Percentiles rank a stretch among this genome's conserved stretches.
These are phyloP conservation scores for Cystobasidium onofrii DNA, from an alignment of 768 basidiomycete genomes.

Conservation along the genomic window DNA sequence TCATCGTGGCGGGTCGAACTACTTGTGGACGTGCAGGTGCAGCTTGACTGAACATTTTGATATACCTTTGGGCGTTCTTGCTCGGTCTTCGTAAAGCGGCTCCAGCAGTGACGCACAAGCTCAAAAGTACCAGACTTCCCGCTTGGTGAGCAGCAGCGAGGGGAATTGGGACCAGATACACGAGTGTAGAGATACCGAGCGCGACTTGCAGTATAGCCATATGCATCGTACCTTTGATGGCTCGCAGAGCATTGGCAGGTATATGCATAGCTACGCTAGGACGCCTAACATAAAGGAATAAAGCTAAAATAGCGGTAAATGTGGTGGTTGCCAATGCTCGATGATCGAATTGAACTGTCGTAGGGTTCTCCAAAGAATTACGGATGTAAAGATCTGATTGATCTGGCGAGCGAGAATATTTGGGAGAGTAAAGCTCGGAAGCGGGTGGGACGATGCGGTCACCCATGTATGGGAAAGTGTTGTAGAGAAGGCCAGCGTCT, in stretches of 20 bases:
- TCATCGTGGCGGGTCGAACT: not conserved
- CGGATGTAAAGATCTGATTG: slow-evolving; percentile 83
- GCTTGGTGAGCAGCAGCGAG: slow-evolving; percentile 92
- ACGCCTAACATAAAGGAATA: slow-evolving; percentile 55
- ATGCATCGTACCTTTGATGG: slow-evolving; percentile 56
- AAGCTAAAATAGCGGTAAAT: slow-evolving; percentile 45
- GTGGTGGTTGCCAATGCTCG: slow-evolving; percentile 66
- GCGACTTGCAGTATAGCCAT: slow-evolving; percentile 59
- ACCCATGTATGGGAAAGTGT: slow-evolving; percentile 96
- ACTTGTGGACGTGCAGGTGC: not conserved
- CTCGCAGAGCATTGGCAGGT: slow-evolving; percentile 41
- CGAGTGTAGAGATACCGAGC: slow-evolving; percentile 67
- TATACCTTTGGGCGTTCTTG: slow-evolving; percentile 12
- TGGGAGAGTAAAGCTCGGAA: slow-evolving; percentile 68
- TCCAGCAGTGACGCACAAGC: slow-evolving; percentile 67
- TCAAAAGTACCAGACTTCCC: slow-evolving; percentile 79
- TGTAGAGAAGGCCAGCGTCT: slow-evolving; percentile 93
- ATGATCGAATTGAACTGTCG: slow-evolving; percentile 95
- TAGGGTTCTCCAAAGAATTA: slow-evolving; percentile 93
- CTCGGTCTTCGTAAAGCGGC: slow-evolving; percentile 62
- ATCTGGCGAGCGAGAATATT: slow-evolving; percentile 64
- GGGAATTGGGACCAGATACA: slow-evolving; percentile 87
- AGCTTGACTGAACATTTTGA: slow-evolving; percentile 2
- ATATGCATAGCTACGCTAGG: slow-evolving; percentile 35
- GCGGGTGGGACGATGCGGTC: slow-evolving; percentile 70